Evolutionary conservation across 2,329 filamentous ascomycete genomes (phyloP), one percentile per base, ranked within the genome.

Genomic region (Arthrinium puccinioides): DNA sequence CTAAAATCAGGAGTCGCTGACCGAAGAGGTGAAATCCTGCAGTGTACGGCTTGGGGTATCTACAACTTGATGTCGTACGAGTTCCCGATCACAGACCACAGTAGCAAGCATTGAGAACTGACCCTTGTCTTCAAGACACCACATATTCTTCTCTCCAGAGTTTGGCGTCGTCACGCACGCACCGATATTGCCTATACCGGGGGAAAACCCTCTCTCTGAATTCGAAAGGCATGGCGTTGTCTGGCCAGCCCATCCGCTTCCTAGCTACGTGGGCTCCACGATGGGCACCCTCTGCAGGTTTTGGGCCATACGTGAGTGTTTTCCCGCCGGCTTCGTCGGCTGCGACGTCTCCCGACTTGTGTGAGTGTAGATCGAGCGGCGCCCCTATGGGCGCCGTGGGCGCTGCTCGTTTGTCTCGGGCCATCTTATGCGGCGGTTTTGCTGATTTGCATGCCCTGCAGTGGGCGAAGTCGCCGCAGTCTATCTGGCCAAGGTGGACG

Each of bases 281-380:
- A 48, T 50, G 26, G 34, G 38, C 7, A 23, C 41, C 11, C 21
- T 44, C 5, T 50, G 47, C 37, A 32, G 20, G 18, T 36, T 50
- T 23, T 40, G 36, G 41, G 27, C 38, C 4, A 34, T 50, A n/a
- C n/a, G n/a, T n/a, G n/a, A n/a, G n/a, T n/a, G n/a, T n/a, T n/a
- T n/a, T n/a, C n/a, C n/a, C n/a, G n/a, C n/a, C n/a, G n/a, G n/a
- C n/a, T n/a, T n/a, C n/a, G n/a, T n/a, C n/a, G n/a, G n/a, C n/a
- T n/a, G n/a, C n/a, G n/a, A n/a, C n/a, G n/a, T n/a, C n/a, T n/a
- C n/a, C n/a, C n/a, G n/a, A n/a, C n/a, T n/a, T n/a, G n/a, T n/a
- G n/a, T n/a, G n/a, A n/a, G n/a, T n/a, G n/a, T n/a, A n/a, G n/a
- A n/a, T n/a, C n/a, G n/a, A n/a, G n/a, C n/a, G n/a, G n/a, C n/a